Evolutionary conservation across 805 yeast species (phyloP).

Genomic region (Lipomyces sp.): DNA sequence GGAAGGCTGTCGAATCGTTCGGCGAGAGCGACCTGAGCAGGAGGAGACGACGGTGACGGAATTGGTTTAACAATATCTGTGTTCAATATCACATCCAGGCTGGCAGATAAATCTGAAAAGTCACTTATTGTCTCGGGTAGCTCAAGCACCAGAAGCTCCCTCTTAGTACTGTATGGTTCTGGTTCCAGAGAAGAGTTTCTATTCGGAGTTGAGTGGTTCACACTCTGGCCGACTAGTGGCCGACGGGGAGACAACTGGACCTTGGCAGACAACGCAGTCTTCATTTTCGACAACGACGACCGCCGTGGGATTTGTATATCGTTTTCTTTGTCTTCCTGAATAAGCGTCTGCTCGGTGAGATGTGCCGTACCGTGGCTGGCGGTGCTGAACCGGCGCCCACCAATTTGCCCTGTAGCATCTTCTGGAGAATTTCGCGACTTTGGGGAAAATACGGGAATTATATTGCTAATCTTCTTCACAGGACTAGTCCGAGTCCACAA

Average conservation of each 20-base stretch:
- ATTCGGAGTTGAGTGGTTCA: conserved; percentile 6
- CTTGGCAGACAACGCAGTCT: conserved; percentile 13
- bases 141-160: conserved; percentile 5
- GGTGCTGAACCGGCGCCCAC: not conserved
- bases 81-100: conserved; percentile 21
- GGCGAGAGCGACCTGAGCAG: not conserved
- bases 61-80: not conserved
- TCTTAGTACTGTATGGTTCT: conserved; percentile 2
- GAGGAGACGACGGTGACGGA: not conserved
- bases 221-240: conserved; percentile 13
- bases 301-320: not conserved
- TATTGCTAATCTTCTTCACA: conserved; percentile 11
- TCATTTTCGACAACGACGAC: conserved; percentile 17
- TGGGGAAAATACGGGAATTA: conserved; percentile 3
- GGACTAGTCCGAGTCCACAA: conserved; percentile 33
- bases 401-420: not conserved
- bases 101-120: conserved; percentile 25
- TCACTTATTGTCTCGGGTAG: conserved; percentile 15
- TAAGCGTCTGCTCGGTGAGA: not conserved
- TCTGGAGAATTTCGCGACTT: not conserved
- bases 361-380: not conserved
- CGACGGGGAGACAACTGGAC: conserved; percentile 13
- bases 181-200: not conserved
- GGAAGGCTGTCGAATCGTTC: conserved; percentile 9
- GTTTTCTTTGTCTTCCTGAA: conserved; percentile 20